Base-by-base conservation (phyloP, 345 rosid species). In the Eucalyptus tenuipes region DNA sequence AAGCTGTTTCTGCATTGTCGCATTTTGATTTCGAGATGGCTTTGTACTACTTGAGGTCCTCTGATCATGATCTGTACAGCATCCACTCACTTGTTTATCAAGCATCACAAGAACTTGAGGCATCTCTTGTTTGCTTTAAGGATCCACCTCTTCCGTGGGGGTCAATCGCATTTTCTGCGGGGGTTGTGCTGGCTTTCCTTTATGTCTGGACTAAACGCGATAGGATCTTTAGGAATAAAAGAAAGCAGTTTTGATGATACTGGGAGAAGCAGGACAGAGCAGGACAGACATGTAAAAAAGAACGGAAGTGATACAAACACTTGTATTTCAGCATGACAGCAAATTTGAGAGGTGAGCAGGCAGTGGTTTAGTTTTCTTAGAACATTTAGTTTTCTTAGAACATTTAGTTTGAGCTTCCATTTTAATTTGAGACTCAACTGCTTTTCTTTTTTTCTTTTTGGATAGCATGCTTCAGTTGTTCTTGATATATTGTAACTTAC, bases 91-190 rank as follows among this genome's bases (percentile, higher is more conserved):
- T 96, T 57, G 97, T 95, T 53, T 95, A 95, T 91, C 94, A 90
- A 44, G 97, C 99, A 33, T 92, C 98, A 7, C 98, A 97, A 91
- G 95, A 96, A 85, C 91, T 97, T 85, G 98, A 97, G 92, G 99
- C 99, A 49, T 95, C 97, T 6, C 96, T 98, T 31, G 93, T 91
- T 88, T 98, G 99, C 93, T 98, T 98, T 92, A 92, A 94, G 95
- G 99, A 98, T 87, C 99, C 99, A 22, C 99, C 98, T 44, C 93
- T 98, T 90, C 99, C 99, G 25, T 96, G 99, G 99, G 93, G 92
- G 64, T 75, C 97, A 33, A 92, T 94, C 53, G 94, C 94, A 50
- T 86, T 95, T 87, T 95, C 93, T 20, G 97, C 86, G 5, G 92
- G 93, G 37, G 93, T 92, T 71, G 92, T 97, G 88, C 90, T 97